Conservation (phyloP, 345 rosid genomes). For the Camelina hispida region DNA sequence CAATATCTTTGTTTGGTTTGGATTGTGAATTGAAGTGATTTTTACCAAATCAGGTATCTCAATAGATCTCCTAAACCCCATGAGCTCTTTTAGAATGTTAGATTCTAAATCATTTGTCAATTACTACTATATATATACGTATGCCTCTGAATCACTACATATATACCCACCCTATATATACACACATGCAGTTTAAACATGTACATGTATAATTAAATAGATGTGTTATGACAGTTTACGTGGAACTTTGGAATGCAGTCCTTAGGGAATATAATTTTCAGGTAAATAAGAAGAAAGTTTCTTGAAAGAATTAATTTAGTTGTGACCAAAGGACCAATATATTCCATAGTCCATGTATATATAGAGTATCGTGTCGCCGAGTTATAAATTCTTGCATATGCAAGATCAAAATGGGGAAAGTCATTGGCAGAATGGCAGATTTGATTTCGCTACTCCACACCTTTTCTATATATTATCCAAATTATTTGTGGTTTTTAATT, state of each 20-base stretch:
- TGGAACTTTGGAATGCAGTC: slow-evolving; percentile 7
- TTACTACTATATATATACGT: slow-evolving; percentile 23
- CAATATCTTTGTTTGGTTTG: slow-evolving; percentile 33
- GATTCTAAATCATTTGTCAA: slow-evolving; percentile 24
- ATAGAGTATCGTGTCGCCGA: slow-evolving; percentile 1
- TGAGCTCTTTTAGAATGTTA: slow-evolving; percentile 28
- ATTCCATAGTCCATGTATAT: background rate
- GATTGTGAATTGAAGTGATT: slow-evolving; percentile 24
- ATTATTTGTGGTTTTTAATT: background rate
- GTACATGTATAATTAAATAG: background rate
- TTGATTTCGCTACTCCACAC: background rate
- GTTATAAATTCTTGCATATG: background rate
- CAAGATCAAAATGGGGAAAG: background rate
- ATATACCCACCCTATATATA: background rate
- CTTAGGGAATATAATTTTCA: background rate
- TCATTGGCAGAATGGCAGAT: background rate
- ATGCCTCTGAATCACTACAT: slow-evolving; percentile 1
- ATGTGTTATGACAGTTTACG: background rate
- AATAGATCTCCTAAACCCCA: slow-evolving; percentile 19
- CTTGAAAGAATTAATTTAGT: background rate
- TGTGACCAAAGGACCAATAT: no score
- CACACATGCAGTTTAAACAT: background rate
- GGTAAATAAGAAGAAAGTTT: background rate
- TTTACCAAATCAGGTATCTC: slow-evolving; percentile 42
- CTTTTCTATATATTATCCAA: background rate